phyloP scores from a whole-genome alignment of 768 basidiomycete genomes.

The Panaeolus papilionaceus region DNA sequence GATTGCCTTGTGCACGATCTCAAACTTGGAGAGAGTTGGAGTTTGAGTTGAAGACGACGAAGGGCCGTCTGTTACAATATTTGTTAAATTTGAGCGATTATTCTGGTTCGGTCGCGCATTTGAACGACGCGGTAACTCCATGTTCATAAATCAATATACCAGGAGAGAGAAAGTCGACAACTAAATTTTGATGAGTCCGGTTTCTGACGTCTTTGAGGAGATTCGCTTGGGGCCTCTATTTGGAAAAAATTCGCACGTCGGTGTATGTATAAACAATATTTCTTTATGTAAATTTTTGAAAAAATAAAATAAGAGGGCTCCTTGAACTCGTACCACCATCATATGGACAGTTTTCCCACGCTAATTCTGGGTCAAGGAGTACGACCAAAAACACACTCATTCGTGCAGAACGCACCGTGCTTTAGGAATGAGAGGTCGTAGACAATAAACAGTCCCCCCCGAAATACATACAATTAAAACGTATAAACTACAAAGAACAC shows the following conservation, averaged over 20 bases:
- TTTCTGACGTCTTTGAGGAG: constrained; percentile 31
- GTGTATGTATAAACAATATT: not conserved
- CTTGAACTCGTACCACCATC: too few species aligned
- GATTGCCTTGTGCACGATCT: constrained; percentile 71
- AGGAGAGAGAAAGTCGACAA: constrained; percentile 22
- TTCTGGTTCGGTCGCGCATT: constrained; percentile 43
- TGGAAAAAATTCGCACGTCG: constrained; percentile 27
- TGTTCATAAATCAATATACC: constrained; percentile 39
- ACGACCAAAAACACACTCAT: too few species aligned
- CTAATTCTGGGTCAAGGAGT: too few species aligned
- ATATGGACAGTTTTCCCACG: too few species aligned
- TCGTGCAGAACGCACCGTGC: too few species aligned
- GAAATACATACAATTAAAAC: too few species aligned
- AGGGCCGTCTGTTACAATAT: constrained; percentile 37
- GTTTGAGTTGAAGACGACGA: constrained; percentile 35
- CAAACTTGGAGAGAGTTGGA: constrained; percentile 52
- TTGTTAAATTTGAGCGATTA: constrained; percentile 45
- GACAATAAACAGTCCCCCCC: too few species aligned
- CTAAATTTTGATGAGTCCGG: constrained; percentile 31
- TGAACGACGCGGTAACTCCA: constrained; percentile 40
- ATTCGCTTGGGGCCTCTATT: constrained; percentile 18
- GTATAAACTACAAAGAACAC: too few species aligned
- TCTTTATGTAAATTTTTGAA: not conserved
- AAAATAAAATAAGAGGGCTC: not conserved
- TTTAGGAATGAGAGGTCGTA: too few species aligned